Percentiles rank a stretch among this genome's conserved stretches.
phyloP scores from a whole-genome alignment of 768 basidiomycete genomes.

The Roridomyces roridus region DNA sequence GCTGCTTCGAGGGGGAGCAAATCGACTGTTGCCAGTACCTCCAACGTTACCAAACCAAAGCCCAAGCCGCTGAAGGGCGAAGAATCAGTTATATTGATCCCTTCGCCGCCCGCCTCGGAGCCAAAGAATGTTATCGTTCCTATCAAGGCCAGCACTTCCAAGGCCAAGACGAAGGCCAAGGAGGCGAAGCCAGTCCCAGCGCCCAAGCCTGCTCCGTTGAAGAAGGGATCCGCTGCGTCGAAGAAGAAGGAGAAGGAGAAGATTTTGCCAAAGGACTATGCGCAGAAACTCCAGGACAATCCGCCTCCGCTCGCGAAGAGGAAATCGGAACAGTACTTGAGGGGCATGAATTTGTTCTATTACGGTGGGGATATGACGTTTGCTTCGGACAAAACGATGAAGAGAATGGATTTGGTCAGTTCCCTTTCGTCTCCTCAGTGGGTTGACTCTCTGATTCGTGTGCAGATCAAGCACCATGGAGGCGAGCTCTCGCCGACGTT shows the following conservation, averaged over 20 bases:
- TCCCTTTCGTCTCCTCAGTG: not conserved
- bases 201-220: conserved; percentile 22
- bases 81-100: conserved; percentile 31
- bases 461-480: conserved; percentile 68
- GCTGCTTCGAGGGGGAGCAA: conserved; percentile 17
- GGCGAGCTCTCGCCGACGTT: conserved; percentile 65
- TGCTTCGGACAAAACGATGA: conserved; percentile 56
- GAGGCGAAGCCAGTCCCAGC: conserved; percentile 11
- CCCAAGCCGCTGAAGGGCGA: no score
- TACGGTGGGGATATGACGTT: conserved; percentile 61
- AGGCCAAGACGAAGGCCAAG: conserved; percentile 31
- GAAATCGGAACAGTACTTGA: conserved; percentile 43
- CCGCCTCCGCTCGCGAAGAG: conserved; percentile 25
- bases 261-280: conserved; percentile 61
- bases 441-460: conserved; percentile 1
- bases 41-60: conserved; percentile 8
- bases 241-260: conserved; percentile 46
- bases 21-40: not conserved
- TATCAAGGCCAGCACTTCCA: conserved; percentile 14
- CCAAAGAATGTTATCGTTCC: conserved; percentile 22
- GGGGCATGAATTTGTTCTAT: conserved; percentile 64
- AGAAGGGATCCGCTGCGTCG: conserved; percentile 15
- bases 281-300: conserved; percentile 48
- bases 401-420: conserved; percentile 68
- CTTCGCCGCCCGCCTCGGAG: conserved; percentile 30